Percentiles rank a stretch among this genome's conserved stretches.
phyloP scores from a whole-genome alignment of 208 protist genomes.

The Leishmania braziliensis region DNA sequence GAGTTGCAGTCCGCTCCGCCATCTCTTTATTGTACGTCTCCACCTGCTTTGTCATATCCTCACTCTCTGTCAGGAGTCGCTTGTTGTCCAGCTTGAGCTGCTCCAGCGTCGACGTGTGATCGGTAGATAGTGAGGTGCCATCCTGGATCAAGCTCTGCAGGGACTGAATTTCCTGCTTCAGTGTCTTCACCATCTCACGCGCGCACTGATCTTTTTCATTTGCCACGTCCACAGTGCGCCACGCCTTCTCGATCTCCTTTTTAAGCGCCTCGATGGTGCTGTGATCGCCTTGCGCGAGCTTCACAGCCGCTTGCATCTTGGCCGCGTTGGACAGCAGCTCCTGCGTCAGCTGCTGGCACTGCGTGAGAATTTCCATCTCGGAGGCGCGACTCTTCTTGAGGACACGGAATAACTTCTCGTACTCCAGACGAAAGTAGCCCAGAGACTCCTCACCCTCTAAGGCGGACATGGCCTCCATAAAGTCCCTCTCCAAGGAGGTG shows the following conservation, averaged over 20 bases:
- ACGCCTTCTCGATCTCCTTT: constrained; percentile 97
- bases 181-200: constrained; percentile 95
- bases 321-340: constrained; percentile 97
- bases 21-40: constrained; percentile 80
- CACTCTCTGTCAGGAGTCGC: constrained; percentile 91
- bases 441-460: constrained; percentile 93
- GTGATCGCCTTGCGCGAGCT: constrained; percentile 97
- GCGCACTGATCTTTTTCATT: constrained; percentile 97
- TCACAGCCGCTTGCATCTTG: constrained; percentile 97
- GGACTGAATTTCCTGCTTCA: constrained; percentile 95
- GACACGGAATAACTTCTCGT: constrained; percentile 97
- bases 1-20: constrained; percentile 47
- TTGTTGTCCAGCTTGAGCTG: constrained; percentile 95
- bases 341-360: constrained; percentile 95
- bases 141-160: constrained; percentile 95
- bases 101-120: constrained; percentile 95
- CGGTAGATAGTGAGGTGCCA: constrained; percentile 84
- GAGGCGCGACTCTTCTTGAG: constrained; percentile 97
- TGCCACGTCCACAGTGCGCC: constrained; percentile 96
- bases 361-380: constrained; percentile 96
- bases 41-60: constrained; percentile 92
- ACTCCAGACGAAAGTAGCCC: constrained; percentile 96
- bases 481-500: constrained; percentile 93
- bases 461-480: constrained; percentile 94
- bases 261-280: constrained; percentile 97